Percentiles rank a stretch among this genome's conserved stretches.
phyloP scores from a whole-genome alignment of 2,329 filamentous ascomycete species.

The Harringtonia lauricola region DNA sequence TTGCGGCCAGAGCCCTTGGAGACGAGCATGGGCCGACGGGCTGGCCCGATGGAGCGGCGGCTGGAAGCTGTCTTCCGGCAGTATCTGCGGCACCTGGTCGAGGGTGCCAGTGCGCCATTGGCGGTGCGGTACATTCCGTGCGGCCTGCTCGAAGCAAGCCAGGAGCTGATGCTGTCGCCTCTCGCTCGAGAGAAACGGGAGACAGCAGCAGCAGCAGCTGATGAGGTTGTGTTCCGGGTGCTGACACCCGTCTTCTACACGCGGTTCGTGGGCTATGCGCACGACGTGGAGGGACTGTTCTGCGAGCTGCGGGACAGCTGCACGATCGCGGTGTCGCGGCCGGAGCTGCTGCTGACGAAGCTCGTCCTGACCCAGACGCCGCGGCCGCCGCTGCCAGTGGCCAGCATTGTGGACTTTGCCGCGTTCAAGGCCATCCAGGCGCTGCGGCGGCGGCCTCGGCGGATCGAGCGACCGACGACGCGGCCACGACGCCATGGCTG shows the following conservation, averaged over 20 bases:
- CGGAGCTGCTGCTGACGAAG: slow-evolving; percentile 37
- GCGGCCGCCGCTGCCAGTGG: slow-evolving; percentile 20
- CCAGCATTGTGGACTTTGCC: slow-evolving; percentile 25
- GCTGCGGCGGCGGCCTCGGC: slow-evolving; percentile 29
- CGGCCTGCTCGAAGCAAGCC: slow-evolving; percentile 27
- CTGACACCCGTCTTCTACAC: slow-evolving; percentile 57
- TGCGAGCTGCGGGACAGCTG: slow-evolving; percentile 47
- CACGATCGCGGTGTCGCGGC: slow-evolving; percentile 46
- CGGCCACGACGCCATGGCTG: slow-evolving; percentile 1
- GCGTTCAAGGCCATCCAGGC: slow-evolving; percentile 32
- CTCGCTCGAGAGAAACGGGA: no score
- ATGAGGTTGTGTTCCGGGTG: slow-evolving; percentile 43
- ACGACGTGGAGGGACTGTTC: slow-evolving; percentile 51
- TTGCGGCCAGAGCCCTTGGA: slow-evolving; percentile 51
- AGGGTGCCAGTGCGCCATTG: no score
- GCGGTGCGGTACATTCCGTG: slow-evolving; percentile 42
- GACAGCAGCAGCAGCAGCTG: slow-evolving; percentile 3
- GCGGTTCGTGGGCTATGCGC: slow-evolving; percentile 50
- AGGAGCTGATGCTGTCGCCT: slow-evolving; percentile 27
- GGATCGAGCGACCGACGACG: slow-evolving; percentile 28
- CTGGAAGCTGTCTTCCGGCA: slow-evolving; percentile 35
- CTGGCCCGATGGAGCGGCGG: slow-evolving; percentile 34
- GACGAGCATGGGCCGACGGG: slow-evolving; percentile 41
- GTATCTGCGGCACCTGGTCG: slow-evolving; percentile 39
- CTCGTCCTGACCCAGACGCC: slow-evolving; percentile 29